phyloP scores from a whole-genome alignment of 2,329 filamentous ascomycete species.

The Claviceps arundinis region DNA sequence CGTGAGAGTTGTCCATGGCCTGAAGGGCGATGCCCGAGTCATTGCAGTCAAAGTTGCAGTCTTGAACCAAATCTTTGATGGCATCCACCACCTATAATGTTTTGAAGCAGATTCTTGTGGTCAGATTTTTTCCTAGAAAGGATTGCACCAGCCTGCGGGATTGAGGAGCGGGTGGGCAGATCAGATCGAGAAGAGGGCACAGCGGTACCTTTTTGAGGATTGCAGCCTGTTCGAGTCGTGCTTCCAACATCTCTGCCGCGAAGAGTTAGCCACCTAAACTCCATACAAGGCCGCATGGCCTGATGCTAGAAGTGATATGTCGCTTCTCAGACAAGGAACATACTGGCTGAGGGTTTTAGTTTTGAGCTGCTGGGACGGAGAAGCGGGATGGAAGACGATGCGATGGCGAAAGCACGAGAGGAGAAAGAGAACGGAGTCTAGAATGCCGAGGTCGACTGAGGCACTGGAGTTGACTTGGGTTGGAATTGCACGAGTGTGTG shows the following conservation, averaged over 20 bases:
- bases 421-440: background rate
- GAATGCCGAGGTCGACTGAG: too few species aligned
- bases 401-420: too few species aligned
- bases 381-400: background rate
- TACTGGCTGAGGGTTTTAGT: background rate
- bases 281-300: too few species aligned
- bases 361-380: too few species aligned
- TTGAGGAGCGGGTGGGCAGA: background rate
- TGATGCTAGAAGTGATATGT: too few species aligned
- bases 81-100: slow-evolving; percentile 77
- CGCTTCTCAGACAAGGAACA: background rate
- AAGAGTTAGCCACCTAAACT: background rate
- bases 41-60: slow-evolving; percentile 99
- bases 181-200: background rate
- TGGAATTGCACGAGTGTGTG: too few species aligned
- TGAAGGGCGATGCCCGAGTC: slow-evolving; percentile 96
- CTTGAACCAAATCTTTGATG: slow-evolving; percentile 97
- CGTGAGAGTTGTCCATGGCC: slow-evolving; percentile 99
- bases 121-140: background rate
- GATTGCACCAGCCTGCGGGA: too few species aligned
- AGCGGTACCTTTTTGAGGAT: slow-evolving; percentile 77
- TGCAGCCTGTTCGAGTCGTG: slow-evolving; percentile 85
- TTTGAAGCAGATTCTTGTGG: background rate
- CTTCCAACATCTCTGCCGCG: slow-evolving; percentile 69
- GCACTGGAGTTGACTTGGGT: too few species aligned